Conservation (phyloP, 2,329 filamentous ascomycete species). For the Aureobasidium sp. region DNA sequence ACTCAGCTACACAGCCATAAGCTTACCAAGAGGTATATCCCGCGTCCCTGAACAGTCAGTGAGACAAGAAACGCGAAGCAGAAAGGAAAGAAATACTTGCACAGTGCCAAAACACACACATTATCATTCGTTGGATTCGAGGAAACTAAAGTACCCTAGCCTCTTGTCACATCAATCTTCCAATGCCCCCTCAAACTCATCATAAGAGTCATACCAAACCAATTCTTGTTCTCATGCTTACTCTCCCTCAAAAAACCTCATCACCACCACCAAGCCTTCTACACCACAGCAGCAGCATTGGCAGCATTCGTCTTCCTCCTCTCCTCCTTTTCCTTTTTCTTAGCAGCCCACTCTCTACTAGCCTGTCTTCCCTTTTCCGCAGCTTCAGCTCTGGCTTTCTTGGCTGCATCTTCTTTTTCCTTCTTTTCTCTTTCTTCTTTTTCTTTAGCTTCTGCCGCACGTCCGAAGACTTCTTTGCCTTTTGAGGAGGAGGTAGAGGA, state of each 20-base stretch:
- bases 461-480: conserved; percentile 41
- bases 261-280: not conserved
- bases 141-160: too few relatives aligned
- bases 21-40: too few relatives aligned
- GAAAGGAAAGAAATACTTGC: too few relatives aligned
- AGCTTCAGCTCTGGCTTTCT: conserved; percentile 36
- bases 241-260: not conserved
- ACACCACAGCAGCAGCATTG: not conserved
- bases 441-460: conserved; percentile 37
- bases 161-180: too few relatives aligned
- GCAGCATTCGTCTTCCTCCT: not conserved
- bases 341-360: conserved; percentile 45
- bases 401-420: conserved; percentile 40
- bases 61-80: too few relatives aligned
- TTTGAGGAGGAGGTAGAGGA: conserved; percentile 27
- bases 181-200: too few relatives aligned
- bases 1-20: too few relatives aligned
- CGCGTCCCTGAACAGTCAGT: too few relatives aligned
- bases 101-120: too few relatives aligned
- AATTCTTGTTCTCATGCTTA: too few relatives aligned
- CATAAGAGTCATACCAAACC: too few relatives aligned
- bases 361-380: conserved; percentile 39
- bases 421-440: conserved; percentile 31
- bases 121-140: too few relatives aligned
- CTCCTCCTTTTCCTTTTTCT: conserved; percentile 19